Evolutionary conservation across 495 filamentous ascomycete genomes (phyloP), one percentile per base, ranked within the genome.

Genomic region (Penicillium canariense): DNA sequence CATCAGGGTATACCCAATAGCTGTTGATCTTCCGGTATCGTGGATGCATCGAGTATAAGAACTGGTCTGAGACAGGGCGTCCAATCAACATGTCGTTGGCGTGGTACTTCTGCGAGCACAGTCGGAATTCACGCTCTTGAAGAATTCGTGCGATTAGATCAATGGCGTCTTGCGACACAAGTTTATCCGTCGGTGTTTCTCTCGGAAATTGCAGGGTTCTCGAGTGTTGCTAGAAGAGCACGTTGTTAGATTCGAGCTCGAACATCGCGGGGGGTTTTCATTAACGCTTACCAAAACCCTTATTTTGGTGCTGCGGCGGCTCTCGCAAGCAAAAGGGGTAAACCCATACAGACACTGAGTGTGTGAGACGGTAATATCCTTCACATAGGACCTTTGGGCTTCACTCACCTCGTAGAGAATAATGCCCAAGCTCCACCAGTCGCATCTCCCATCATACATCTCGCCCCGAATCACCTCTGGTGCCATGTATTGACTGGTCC

Each of bases 401-500:
- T 17, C 17, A 63, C 69, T 60, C 56, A 85, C 85, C 72, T 97
- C 92, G 56, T 88, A 97, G 31, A 96, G 67, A 62, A 97, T 96
- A 48, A 96, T 82, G 25, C 90, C 93, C 54, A 96, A 81, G 69
- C 91, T 96, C 93, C 91, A 97, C 89, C 84, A 97, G 72, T 96
- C 93, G 69, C 93, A 96, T 54, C 93, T 76, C 22, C 87, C 93
- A 75, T 97, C 93, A 66, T 97, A 96, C 25, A 78, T 70, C 45
- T 91, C 81, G 17, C 90, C 93, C 54, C 84, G 77, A 52, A 96
- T 85, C 26, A 97, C 88, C 71, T 96, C 93, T 3, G 93, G 93
- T 1, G 93, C 93, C 93, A 96, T 96, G 70, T 96, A 97, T 69
- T 96, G 93, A 66, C 90, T 96, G 1, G 93, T 97, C 3, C 93